Conservation (phyloP, 257 asterid species). For the Schizonepeta tenuifolia region DNA sequence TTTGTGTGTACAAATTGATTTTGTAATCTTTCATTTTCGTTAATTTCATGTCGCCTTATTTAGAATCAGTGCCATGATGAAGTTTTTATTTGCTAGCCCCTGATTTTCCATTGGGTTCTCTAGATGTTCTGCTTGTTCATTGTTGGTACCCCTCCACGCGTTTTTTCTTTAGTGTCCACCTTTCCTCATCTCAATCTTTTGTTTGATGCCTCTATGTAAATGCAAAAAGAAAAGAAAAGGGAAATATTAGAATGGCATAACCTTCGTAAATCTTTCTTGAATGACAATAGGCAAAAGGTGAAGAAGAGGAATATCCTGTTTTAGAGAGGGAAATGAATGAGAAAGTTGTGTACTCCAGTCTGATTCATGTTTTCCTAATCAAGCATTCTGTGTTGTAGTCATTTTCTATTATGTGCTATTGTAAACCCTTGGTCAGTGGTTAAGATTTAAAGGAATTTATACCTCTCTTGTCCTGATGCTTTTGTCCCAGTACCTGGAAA, state of each 20-base stretch:
- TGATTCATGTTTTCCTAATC: conserved; percentile 15
- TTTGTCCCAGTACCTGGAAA: conserved; percentile 3
- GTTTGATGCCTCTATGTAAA: neutral
- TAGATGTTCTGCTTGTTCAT: conserved; percentile 6
- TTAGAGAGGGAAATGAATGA: conserved; percentile 14
- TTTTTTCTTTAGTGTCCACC: neutral
- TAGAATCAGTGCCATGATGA: neutral
- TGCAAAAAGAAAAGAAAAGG: neutral
- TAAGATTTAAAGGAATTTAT: neutral
- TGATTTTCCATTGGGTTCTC: neutral
- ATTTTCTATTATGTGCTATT: neutral
- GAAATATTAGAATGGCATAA: neutral
- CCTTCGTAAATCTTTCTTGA: conserved; percentile 18
- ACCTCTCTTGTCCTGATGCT: neutral
- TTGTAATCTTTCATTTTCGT: neutral
- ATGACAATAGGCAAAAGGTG: conserved; percentile 9
- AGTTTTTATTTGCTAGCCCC: neutral
- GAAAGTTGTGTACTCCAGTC: neutral
- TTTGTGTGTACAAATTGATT: neutral
- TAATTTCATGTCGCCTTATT: neutral
- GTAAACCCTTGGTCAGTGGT: neutral
- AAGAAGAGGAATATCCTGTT: neutral
- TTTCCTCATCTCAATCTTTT: neutral
- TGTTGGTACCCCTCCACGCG: neutral
- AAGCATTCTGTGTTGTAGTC: neutral